These are phyloP conservation scores for Maudiozyma barnettii DNA, from an alignment of 805 yeast species.

Conservation along the genomic window DNA sequence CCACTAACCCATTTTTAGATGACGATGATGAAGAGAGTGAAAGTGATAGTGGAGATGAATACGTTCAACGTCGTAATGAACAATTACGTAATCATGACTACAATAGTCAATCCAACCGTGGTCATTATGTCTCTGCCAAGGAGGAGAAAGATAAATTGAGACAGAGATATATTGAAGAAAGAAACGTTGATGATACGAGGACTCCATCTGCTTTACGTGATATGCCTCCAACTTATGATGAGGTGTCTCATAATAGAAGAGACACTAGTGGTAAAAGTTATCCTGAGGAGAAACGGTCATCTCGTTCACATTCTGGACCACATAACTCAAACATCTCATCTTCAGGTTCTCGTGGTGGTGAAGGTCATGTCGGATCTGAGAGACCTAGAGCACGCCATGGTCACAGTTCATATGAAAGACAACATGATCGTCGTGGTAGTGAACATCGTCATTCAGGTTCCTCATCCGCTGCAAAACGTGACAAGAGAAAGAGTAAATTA, in stretches of 20 bases:
- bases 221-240: slow-evolving; percentile 18
- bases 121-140: slow-evolving; percentile 27
- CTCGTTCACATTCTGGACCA: slow-evolving; percentile 4
- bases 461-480: slow-evolving; percentile 10
- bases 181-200: slow-evolving; percentile 4
- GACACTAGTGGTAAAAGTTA: neutral
- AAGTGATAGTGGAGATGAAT: neutral
- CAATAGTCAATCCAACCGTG: neutral
- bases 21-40: slow-evolving; percentile 10
- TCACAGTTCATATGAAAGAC: slow-evolving; percentile 6
- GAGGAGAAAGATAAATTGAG: slow-evolving; percentile 28
- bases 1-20: slow-evolving; percentile 29
- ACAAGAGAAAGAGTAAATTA: slow-evolving; percentile 34
- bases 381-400: neutral
- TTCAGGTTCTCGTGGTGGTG: neutral
- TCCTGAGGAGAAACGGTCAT: slow-evolving; percentile 8
- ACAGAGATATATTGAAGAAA: slow-evolving; percentile 24
- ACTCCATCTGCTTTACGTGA: neutral
- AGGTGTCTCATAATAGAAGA: slow-evolving; percentile 31
- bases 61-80: neutral
- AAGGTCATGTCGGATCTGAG: neutral
- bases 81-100: neutral
- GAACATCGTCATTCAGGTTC: slow-evolving; percentile 4
- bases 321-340: slow-evolving; percentile 2
- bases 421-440: slow-evolving; percentile 8